Conservation (phyloP, 2,329 filamentous ascomycete genomes). For the Aureobasidium sp. region DNA sequence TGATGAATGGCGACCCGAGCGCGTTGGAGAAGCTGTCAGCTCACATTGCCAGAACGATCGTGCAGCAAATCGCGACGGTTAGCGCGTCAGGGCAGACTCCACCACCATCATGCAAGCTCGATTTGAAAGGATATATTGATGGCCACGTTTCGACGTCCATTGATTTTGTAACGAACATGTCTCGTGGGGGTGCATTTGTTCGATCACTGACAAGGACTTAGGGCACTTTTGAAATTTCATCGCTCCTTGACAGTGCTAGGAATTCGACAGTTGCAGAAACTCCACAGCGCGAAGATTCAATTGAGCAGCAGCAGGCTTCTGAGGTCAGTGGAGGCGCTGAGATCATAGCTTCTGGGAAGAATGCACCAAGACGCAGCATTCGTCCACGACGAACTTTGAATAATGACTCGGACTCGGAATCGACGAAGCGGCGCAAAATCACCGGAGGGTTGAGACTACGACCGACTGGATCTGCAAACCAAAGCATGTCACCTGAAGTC, state of each 20-base stretch:
- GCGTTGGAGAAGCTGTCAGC: slow-evolving; percentile 2
- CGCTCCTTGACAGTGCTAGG: background rate
- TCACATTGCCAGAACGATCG: slow-evolving; percentile 3
- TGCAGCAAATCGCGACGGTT: slow-evolving; percentile 10
- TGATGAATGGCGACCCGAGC: background rate
- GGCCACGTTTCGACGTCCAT: slow-evolving; percentile 6
- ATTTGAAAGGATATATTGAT: slow-evolving; percentile 11
- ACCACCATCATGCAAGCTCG: background rate
- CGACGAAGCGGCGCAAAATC: slow-evolving; percentile 39
- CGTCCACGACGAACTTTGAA: background rate
- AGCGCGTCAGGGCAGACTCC: slow-evolving; percentile 5
- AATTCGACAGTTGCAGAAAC: background rate
- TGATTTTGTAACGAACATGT: slow-evolving; percentile 2
- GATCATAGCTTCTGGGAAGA: background rate
- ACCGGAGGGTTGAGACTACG: slow-evolving; percentile 29
- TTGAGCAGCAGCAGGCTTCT: background rate
- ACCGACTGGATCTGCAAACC: slow-evolving; percentile 15
- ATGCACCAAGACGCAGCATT: background rate
- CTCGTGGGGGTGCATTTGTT: background rate
- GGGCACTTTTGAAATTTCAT: slow-evolving; percentile 1
- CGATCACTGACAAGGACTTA: background rate
- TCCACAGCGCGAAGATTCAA: background rate
- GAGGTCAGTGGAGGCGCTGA: background rate
- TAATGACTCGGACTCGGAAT: slow-evolving; percentile 10
- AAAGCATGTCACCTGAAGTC: slow-evolving; percentile 16